Conservation (phyloP, 208 protist genomes). For the Leishmania mexicana region DNA sequence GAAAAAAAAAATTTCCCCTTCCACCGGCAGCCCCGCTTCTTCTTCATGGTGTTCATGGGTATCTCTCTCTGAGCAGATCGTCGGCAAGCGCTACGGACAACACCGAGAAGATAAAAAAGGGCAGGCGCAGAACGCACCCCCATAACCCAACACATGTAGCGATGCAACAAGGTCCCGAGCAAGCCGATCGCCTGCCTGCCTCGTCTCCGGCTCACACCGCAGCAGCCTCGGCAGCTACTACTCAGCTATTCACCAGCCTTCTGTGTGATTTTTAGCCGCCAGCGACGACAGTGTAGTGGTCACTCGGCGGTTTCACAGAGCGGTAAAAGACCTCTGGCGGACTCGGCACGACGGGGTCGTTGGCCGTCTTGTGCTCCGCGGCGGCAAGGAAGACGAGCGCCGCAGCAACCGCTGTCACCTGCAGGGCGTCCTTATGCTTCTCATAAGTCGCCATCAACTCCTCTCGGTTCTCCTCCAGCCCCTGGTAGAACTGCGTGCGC, state of each 20-base stretch:
- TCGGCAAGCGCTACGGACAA: not conserved
- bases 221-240: not conserved
- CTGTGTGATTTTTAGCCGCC: constrained; percentile 30
- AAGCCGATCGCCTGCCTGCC: not conserved
- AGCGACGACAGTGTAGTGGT: constrained; percentile 71
- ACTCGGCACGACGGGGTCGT: constrained; percentile 49
- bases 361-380: constrained; percentile 36
- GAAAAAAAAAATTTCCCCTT: not conserved
- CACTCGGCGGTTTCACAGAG: constrained; percentile 45
- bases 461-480: constrained; percentile 49
- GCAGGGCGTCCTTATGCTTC: constrained; percentile 45
- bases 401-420: constrained; percentile 59
- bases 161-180: not conserved
- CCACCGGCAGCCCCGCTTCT: not conserved
- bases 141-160: not conserved
- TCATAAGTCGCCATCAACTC: constrained; percentile 49
- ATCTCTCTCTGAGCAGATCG: not conserved
- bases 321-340: constrained; percentile 53
- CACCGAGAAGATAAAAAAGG: not conserved
- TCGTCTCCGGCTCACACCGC: not conserved
- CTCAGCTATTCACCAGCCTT: no score
- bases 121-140: not conserved
- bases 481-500: constrained; percentile 56
- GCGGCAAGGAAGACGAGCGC: constrained; percentile 70
- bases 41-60: not conserved